Conservation (phyloP, 441 rosid genomes). For the Macaranga tanarius region DNA sequence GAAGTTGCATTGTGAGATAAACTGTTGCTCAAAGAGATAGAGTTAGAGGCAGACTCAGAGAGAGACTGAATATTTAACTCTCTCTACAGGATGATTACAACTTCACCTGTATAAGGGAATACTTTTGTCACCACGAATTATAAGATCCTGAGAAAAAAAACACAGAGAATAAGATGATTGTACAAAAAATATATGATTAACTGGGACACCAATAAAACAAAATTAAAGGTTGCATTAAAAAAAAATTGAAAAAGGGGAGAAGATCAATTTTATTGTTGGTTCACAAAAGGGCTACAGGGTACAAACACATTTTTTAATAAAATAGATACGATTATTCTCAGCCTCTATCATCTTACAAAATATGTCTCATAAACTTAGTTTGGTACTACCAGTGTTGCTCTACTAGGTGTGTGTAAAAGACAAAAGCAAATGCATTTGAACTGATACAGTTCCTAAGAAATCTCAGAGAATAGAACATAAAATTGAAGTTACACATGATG, state of each 20-base stretch:
- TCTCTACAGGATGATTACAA: slow-evolving; percentile 24
- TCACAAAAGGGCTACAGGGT: neutral
- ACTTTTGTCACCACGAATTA: slow-evolving; percentile 79
- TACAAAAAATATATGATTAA: neutral
- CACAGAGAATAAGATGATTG: slow-evolving; percentile 11
- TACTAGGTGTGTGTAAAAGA: neutral
- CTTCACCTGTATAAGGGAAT: slow-evolving; percentile 86
- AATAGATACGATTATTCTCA: neutral
- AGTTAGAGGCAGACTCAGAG: neutral
- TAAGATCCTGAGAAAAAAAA: slow-evolving; percentile 56
- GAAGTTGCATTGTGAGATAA: slow-evolving; percentile 36
- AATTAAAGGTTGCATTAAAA: neutral
- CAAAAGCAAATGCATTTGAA: neutral
- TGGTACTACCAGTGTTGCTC: neutral
- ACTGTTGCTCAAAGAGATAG: neutral
- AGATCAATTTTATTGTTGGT: neutral
- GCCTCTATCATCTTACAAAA: slow-evolving; percentile 8
- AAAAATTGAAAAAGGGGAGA: slow-evolving; percentile 1
- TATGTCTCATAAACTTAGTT: neutral
- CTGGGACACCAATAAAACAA: slow-evolving; percentile 1
- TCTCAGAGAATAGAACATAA: neutral
- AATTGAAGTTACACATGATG: neutral
- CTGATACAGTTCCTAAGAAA: neutral
- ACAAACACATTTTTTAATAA: no score
- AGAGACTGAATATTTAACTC: slow-evolving; percentile 12